These are phyloP conservation scores for Stachybotrys elegans DNA, from an alignment of 2,329 filamentous ascomycete species.

Conservation along the genomic window DNA sequence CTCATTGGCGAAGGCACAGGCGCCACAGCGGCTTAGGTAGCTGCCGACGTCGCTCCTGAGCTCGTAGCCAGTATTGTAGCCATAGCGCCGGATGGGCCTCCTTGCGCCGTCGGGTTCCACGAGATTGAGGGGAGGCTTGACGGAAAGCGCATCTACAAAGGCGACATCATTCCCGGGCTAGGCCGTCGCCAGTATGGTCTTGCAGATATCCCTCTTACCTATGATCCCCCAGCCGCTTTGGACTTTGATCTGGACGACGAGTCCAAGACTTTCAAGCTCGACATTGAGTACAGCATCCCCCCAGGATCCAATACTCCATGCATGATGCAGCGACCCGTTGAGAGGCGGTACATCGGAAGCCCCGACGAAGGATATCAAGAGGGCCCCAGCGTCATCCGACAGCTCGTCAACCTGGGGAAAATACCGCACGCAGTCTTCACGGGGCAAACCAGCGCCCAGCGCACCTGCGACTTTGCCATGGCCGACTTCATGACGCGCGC, in stretches of 20 bases:
- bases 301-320: background rate
- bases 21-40: conserved; percentile 38
- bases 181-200: conserved; percentile 32
- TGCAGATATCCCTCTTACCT: conserved; percentile 35
- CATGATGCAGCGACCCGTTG: conserved; percentile 10
- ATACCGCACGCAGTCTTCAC: conserved; percentile 47
- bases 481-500: conserved; percentile 47
- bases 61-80: conserved; percentile 43
- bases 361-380: conserved; percentile 6
- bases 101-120: conserved; percentile 28
- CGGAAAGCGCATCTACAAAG: conserved; percentile 10
- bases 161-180: conserved; percentile 18
- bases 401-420: conserved; percentile 41
- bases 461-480: conserved; percentile 50
- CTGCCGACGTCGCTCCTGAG: conserved; percentile 42
- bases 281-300: background rate
- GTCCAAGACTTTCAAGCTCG: conserved; percentile 13
- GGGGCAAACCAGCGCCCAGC: conserved; percentile 48
- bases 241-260: conserved; percentile 8
- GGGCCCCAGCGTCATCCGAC: conserved; percentile 17
- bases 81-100: conserved; percentile 50
- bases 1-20: conserved; percentile 47
- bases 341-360: too few species aligned
- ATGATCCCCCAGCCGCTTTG: conserved; percentile 27
- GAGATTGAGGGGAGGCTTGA: conserved; percentile 5